Base-by-base conservation (phyloP, 176 grass and related monocot genomes). In the Zoysia pacifica region DNA sequence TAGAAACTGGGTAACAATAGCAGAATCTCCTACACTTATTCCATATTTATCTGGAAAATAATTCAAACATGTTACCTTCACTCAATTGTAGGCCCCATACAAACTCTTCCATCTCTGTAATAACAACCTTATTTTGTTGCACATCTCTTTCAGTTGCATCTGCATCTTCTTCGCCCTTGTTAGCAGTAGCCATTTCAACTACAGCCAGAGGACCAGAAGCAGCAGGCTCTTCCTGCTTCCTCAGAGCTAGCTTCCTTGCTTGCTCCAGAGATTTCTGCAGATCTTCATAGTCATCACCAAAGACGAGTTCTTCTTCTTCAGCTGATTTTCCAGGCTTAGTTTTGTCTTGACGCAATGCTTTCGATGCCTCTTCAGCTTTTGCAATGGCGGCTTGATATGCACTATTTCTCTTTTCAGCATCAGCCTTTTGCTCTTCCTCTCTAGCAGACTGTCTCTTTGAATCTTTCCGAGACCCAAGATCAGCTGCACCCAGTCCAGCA, bases 221-320 rank as follows among this genome's bases (percentile, higher is more conserved):
- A 50, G 75, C 69, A 74, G 65, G 38, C 42, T 89, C 92, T 71
- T 93, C 92, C 55, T 87, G 85, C 84, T 91, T 91, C 76, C 74
- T 93, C 28, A 93, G 68, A 65, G 88, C 82, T 48, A 93, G 75
- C 65, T 91, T 99, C 88, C 96, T 99, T 85, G 90, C 81, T 81
- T 98, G 95, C 70, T 86, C 90, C 50, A 98, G 81, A 77, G 90
- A 94, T 79, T 72, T 89, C 59, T 93, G 92, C n/a, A 98, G 75
- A 87, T 95, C 92, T 72, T 99, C 91, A 11, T 91, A 99, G 80
- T 99, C 96, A 2, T 93, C 95, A 86, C 95, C 92, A 79, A 94
- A 93, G 72, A 98, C 90, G 38, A 93, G 74, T 28, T 86, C 66
- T 72, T 87, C 82, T 20, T 85, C 91, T 78, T 87, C 81, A 47